These are phyloP conservation scores for Gremmenia infestans DNA, from an alignment of 2,329 filamentous ascomycete genomes.

Conservation along the genomic window DNA sequence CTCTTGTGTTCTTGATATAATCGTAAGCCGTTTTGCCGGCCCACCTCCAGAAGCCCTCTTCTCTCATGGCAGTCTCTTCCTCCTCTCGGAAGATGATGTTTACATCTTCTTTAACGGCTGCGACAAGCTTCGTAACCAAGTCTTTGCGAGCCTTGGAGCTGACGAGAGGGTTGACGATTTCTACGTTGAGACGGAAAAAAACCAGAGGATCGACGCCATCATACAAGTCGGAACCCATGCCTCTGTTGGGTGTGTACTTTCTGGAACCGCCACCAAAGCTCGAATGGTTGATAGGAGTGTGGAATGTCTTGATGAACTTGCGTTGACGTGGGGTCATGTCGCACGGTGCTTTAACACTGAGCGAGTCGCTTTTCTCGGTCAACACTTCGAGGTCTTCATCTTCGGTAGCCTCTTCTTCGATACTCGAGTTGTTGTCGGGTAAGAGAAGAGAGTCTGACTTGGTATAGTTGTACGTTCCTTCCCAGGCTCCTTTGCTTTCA, in stretches of 20 bases:
- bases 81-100: slow-evolving; percentile 24
- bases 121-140: slow-evolving; percentile 23
- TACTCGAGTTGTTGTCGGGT: slow-evolving; percentile 1
- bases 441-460: slow-evolving; percentile 1
- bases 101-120: slow-evolving; percentile 26
- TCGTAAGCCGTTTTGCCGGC: slow-evolving; percentile 24
- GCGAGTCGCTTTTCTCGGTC: neutral
- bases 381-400: slow-evolving; percentile 1
- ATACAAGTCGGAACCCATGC: slow-evolving; percentile 12
- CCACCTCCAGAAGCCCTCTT: slow-evolving; percentile 31
- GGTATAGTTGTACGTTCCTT: slow-evolving; percentile 22
- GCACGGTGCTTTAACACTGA: slow-evolving; percentile 15
- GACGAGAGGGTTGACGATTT: slow-evolving; percentile 15
- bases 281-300: slow-evolving; percentile 13
- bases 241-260: slow-evolving; percentile 11
- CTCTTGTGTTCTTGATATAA: slow-evolving; percentile 17
- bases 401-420: neutral
- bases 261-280: slow-evolving; percentile 17
- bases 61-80: slow-evolving; percentile 21
- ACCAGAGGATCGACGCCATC: slow-evolving; percentile 24
- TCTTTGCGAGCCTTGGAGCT: slow-evolving; percentile 25
- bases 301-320: slow-evolving; percentile 16
- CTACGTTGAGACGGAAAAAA: slow-evolving; percentile 26
- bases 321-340: slow-evolving; percentile 26
- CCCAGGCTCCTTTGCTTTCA: slow-evolving; percentile 29